These are phyloP conservation scores for Aspergillus leporis DNA, from an alignment of 495 filamentous ascomycete genomes.

Conservation along the genomic window DNA sequence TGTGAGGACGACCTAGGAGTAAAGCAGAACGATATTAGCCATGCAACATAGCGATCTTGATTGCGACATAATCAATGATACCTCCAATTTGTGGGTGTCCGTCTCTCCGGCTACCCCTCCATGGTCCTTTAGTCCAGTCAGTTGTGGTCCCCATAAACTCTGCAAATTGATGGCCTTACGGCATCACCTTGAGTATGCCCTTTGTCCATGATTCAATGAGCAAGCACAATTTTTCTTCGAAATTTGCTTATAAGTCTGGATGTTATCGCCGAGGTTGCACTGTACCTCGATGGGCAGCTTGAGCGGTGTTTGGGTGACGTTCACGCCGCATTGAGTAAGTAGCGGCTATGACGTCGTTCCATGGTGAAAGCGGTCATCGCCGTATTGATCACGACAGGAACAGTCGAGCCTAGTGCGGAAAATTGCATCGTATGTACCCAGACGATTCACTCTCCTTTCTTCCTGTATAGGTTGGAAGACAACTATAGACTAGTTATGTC, in stretches of 20 bases:
- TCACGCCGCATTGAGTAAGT: background rate
- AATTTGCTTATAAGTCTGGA: background rate
- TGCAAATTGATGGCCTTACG: constrained; percentile 8
- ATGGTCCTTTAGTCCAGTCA: constrained; percentile 25
- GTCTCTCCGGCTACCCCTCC: constrained; percentile 42
- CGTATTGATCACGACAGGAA: background rate
- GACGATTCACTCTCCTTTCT: too few species aligned
- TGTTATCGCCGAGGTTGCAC: background rate
- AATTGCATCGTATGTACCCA: too few species aligned
- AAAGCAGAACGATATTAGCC: background rate
- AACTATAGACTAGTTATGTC: too few species aligned
- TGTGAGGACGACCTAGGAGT: constrained; percentile 70
- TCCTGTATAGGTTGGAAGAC: too few species aligned
- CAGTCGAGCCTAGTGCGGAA: background rate
- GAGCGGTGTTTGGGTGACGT: background rate
- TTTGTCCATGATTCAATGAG: constrained; percentile 14
- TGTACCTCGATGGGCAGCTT: background rate
- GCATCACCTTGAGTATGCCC: background rate
- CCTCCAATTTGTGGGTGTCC: constrained; percentile 51
- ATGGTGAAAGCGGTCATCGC: background rate
- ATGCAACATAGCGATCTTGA: background rate
- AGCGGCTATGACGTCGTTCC: constrained; percentile 17
- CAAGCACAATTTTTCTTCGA: background rate
- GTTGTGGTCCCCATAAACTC: background rate
- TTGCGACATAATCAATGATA: constrained; percentile 16